Evolutionary conservation across 2,329 filamentous ascomycete species (phyloP), one percentile per base, ranked within the genome.

Genomic region (Fusarium bactridioides): DNA sequence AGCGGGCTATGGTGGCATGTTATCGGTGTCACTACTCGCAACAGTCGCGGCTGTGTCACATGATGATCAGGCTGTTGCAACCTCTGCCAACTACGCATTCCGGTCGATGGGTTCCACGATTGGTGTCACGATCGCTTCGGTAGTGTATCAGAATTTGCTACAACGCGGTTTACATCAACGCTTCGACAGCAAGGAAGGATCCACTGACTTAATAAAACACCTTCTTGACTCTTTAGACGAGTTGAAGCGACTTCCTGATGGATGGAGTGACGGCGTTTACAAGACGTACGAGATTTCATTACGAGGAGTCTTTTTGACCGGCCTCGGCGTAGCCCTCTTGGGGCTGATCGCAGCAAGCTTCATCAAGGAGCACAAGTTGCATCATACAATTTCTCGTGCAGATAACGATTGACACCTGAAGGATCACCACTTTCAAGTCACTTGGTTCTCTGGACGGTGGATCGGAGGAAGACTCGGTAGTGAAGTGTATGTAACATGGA

Each of bases 391-490:
- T 9, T 56, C 53, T 21, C 37, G 53, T 19, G n/a, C 8, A 10
- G 53, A 44, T 10, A 2, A 25, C 8, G 27, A 56, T 3, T 55
- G 6, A 41, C 31, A 7, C 4, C 18, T 10, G 3, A n/a, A 5
- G 6, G 25, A 11, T n/a, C 27, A 16, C 19, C 1, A 7, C 3
- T 4, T 8, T 29, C 16, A 1, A 1, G 25, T 11, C 25, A 16
- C 9, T 29, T 3, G 10, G 6, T 6, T 1, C 5, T 29, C 19
- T 9, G 19, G 13, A 13, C 11, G 7, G 6, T 16, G 19, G 5
- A 16, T 11, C 3, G 16, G 44, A n/a, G 6, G 4, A 16, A 4
- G 4, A 11, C 25, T 16, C 3, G 25, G 9, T 0, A 16, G 19
- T 10, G 18, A 16, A 29, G 10, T 10, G 19, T 47, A 16, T n/a